These are phyloP conservation scores for Irpex sp. DNA, from an alignment of 1,284 basidiomycete species.

Conservation along the genomic window DNA sequence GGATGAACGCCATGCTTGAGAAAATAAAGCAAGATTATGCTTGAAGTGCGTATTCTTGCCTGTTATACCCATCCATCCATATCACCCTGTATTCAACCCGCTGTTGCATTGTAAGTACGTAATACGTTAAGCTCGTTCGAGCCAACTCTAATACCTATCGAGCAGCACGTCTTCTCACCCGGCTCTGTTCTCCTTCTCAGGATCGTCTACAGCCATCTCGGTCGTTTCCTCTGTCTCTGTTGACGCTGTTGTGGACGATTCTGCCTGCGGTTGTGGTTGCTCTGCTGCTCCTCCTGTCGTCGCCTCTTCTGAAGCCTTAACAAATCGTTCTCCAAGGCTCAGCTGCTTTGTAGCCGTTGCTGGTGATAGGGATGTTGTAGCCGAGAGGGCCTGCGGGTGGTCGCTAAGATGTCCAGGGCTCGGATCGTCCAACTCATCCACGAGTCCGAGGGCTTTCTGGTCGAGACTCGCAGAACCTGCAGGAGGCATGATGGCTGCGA, in stretches of 20 bases:
- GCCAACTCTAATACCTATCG: background rate
- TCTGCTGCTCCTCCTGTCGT: conserved; percentile 13
- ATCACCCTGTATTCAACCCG: no score
- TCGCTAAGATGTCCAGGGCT: conserved; percentile 78
- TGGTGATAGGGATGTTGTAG: conserved; percentile 51
- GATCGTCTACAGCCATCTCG: conserved; percentile 45
- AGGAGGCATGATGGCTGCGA: conserved; percentile 17
- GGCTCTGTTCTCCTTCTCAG: conserved; percentile 55
- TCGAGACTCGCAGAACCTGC: conserved; percentile 29
- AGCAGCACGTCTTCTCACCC: conserved; percentile 11
- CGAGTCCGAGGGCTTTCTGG: conserved; percentile 60
- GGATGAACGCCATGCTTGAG: conserved; percentile 77
- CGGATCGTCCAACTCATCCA: conserved; percentile 81
- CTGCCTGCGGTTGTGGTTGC: background rate
- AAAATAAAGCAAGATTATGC: conserved; percentile 63
- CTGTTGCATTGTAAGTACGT: no score
- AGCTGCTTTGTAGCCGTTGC: conserved; percentile 34
- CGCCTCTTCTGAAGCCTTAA: conserved; percentile 38
- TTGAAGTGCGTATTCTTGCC: conserved; percentile 21
- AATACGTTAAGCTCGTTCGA: no score
- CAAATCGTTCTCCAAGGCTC: conserved; percentile 63
- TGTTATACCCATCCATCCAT: background rate
- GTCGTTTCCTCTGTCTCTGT: conserved; percentile 17
- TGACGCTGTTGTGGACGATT: conserved; percentile 10
- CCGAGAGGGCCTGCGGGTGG: conserved; percentile 64